phyloP scores from a whole-genome alignment of 2,329 filamentous ascomycete species.

The Salinomyces thailandicus region DNA sequence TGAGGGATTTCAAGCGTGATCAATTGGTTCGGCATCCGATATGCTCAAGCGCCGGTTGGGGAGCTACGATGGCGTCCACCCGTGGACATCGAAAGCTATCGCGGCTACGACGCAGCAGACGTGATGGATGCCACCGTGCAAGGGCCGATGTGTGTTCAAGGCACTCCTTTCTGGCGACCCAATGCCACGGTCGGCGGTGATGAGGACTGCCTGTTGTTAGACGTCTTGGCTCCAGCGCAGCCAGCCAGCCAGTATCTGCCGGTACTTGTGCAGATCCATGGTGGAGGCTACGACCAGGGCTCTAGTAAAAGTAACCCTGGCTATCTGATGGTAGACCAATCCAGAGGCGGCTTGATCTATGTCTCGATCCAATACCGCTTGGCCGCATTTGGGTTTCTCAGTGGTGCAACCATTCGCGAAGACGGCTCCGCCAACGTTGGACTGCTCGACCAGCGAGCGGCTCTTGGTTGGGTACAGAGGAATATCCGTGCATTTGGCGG shows the following conservation, averaged over 20 bases:
- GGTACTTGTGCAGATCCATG: constrained; percentile 26
- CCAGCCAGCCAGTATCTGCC: constrained; percentile 19
- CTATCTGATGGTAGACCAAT: constrained; percentile 19
- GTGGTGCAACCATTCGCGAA: constrained; percentile 31
- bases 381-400: constrained; percentile 30
- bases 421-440: constrained; percentile 49
- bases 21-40: too few relatives aligned
- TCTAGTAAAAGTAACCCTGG: constrained; percentile 12
- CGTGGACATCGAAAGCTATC: too few relatives aligned
- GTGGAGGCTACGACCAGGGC: constrained; percentile 28
- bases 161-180: too few relatives aligned
- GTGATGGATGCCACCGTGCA: too few relatives aligned
- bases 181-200: too few relatives aligned
- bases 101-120: too few relatives aligned
- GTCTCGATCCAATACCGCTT: constrained; percentile 23
- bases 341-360: constrained; percentile 22
- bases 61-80: too few relatives aligned
- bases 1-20: too few relatives aligned
- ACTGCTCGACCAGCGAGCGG: constrained; percentile 49
- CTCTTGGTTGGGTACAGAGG: constrained; percentile 49
- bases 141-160: too few relatives aligned
- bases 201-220: too few relatives aligned
- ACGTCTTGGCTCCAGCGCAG: too few relatives aligned
- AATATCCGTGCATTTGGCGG: constrained; percentile 53
- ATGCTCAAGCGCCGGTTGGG: too few relatives aligned